A percentile compares a stretch with the other conserved stretches of the same genome.
These are phyloP conservation scores for Melampsora larici-populina DNA, from an alignment of 1,284 basidiomycete genomes.

Conservation along the genomic window DNA sequence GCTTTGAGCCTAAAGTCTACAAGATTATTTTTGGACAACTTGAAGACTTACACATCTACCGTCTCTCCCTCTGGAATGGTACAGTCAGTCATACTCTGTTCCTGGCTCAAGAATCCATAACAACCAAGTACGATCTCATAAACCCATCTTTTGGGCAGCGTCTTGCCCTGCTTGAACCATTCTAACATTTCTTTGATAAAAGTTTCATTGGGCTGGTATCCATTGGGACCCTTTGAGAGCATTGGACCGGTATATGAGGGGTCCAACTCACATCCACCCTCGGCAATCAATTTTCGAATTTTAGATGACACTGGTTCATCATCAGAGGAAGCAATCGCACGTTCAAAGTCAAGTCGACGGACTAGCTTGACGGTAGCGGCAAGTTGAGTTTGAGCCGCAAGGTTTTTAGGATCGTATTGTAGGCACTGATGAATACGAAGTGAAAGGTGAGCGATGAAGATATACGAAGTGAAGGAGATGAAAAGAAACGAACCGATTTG, in stretches of 20 bases:
- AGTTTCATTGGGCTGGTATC: conserved; percentile 66
- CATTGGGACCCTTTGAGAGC: conserved; percentile 53
- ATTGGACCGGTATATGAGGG: conserved; percentile 67
- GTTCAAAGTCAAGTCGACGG: conserved; percentile 57
- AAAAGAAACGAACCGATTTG: conserved; percentile 60
- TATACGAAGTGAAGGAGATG: conserved; percentile 4
- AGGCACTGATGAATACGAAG: conserved; percentile 59
- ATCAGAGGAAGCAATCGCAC: conserved; percentile 80
- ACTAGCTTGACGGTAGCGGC: conserved; percentile 85
- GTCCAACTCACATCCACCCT: conserved; percentile 66
- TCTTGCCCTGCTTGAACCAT: conserved; percentile 87
- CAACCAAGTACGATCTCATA: conserved; percentile 96
- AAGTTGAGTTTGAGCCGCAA: conserved; percentile 73
- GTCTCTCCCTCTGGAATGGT: conserved; percentile 72
- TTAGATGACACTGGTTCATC: conserved; percentile 71
- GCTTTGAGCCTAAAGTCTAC: background rate
- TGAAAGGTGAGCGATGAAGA: background rate
- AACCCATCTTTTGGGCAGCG: conserved; percentile 76
- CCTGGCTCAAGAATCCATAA: conserved; percentile 69
- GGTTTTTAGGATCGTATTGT: conserved; percentile 81
- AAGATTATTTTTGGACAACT: background rate
- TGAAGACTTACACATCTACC: conserved; percentile 75
- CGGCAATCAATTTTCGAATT: conserved; percentile 70
- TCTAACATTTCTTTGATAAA: conserved; percentile 84
- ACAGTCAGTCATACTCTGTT: conserved; percentile 78